Percentiles rank a stretch among this genome's conserved stretches.
These are phyloP conservation scores for Boletales sp. DNA, from an alignment of 768 basidiomycete species.

Conservation along the genomic window DNA sequence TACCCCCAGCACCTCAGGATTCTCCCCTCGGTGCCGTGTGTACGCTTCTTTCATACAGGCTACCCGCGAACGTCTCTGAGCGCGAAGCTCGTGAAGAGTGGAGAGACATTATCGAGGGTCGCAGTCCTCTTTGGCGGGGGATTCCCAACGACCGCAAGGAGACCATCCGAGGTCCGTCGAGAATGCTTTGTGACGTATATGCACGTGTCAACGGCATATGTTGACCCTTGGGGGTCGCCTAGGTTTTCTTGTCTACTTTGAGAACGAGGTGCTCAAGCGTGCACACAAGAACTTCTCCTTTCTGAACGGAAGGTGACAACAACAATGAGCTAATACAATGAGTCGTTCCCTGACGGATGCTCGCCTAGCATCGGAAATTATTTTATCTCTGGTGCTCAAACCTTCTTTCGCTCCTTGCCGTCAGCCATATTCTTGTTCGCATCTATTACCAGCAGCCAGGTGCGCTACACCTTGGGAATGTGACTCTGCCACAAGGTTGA, in stretches of 20 bases:
- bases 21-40: constrained; percentile 74
- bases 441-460: constrained; percentile 80
- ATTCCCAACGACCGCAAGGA: constrained; percentile 91
- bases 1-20: constrained; percentile 56
- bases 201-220: background rate
- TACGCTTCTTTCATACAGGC: constrained; percentile 71
- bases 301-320: constrained; percentile 72
- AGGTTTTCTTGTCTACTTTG: constrained; percentile 94
- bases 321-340: background rate
- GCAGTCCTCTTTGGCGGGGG: constrained; percentile 73
- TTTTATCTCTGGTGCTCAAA: constrained; percentile 83
- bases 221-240: constrained; percentile 3
- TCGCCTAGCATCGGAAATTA: constrained; percentile 77
- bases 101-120: constrained; percentile 89
- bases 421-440: constrained; percentile 93
- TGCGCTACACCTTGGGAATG: constrained; percentile 20
- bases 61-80: constrained; percentile 66
- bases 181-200: background rate
- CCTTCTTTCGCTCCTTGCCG: constrained; percentile 88
- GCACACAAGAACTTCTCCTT: constrained; percentile 96
- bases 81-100: constrained; percentile 83
- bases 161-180: constrained; percentile 69
- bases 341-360: background rate
- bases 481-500: constrained; percentile 9
- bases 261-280: constrained; percentile 79